Evolutionary conservation across 768 basidiomycete species (phyloP).

Genomic region (Tricholoma saponaceum): DNA sequence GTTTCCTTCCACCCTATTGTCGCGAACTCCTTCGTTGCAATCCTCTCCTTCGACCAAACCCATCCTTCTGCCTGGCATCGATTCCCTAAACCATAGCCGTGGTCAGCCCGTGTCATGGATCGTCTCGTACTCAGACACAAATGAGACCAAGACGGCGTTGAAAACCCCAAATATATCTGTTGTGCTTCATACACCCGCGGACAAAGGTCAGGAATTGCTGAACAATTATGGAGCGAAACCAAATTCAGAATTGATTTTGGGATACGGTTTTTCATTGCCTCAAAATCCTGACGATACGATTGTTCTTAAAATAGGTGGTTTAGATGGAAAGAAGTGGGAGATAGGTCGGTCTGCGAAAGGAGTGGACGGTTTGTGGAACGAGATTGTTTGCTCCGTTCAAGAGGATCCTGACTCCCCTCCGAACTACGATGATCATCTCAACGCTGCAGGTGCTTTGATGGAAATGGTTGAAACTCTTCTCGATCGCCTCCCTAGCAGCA

Average conservation of each 20-base stretch:
- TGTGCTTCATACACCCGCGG: conserved; percentile 43
- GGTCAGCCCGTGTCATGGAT: conserved; percentile 83
- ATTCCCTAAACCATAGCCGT: conserved; percentile 82
- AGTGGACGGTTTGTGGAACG: conserved; percentile 57
- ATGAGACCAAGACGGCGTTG: conserved; percentile 8
- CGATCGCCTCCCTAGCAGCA: conserved; percentile 41
- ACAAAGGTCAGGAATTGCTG: conserved; percentile 55
- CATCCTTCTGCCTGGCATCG: conserved; percentile 82
- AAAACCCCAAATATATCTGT: conserved; percentile 51
- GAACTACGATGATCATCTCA: conserved; percentile 60
- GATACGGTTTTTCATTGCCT: conserved; percentile 83
- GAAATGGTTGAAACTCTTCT: conserved; percentile 61
- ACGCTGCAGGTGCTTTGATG: conserved; percentile 58
- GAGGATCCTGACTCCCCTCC: conserved; percentile 21
- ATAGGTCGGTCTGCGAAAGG: conserved; percentile 55
- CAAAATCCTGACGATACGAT: conserved; percentile 87
- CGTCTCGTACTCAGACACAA: conserved; percentile 36
- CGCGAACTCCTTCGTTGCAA: conserved; percentile 47
- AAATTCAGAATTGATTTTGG: conserved; percentile 85
- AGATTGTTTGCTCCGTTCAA: conserved; percentile 34
- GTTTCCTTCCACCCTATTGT: conserved; percentile 83
- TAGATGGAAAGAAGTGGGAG: conserved; percentile 50
- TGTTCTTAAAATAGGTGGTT: conserved; percentile 68
- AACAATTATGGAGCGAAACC: conserved; percentile 94
- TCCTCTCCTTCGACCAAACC: conserved; percentile 56